phyloP scores from a whole-genome alignment of 352 stramenopile species.

The Globisporangium paroecandrum region DNA sequence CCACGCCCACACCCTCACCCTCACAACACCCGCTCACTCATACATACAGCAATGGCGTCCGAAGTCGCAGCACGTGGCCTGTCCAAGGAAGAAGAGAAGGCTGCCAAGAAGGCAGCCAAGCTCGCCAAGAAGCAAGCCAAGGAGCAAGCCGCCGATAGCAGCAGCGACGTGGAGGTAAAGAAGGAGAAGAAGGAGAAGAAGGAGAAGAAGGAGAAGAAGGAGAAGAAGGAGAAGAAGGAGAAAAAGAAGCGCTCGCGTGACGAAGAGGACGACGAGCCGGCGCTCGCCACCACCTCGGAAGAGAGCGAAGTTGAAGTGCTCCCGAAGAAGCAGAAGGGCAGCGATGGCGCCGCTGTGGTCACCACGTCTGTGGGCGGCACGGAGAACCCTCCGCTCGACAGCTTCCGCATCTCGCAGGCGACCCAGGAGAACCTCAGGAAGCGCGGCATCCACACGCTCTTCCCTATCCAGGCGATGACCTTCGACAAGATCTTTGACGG shows the following conservation, averaged over 20 bases:
- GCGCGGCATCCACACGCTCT: conserved; percentile 85
- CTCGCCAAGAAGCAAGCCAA: conserved; percentile 52
- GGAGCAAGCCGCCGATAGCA: conserved; percentile 20
- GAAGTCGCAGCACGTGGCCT: conserved; percentile 29
- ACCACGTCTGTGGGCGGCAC: conserved; percentile 37
- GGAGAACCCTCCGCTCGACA: conserved; percentile 68
- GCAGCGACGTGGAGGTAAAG: conserved; percentile 22
- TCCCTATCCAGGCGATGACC: conserved; percentile 92
- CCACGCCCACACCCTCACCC: conserved; percentile 11
- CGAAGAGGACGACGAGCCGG: conserved; percentile 23
- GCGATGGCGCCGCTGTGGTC: neutral
- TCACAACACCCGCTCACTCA: neutral
- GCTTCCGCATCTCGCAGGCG: conserved; percentile 61
- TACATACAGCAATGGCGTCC: conserved; percentile 12
- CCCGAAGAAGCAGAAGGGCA: conserved; percentile 33
- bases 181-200: conserved; percentile 54
- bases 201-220: conserved; percentile 47
- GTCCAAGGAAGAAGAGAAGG: conserved; percentile 61
- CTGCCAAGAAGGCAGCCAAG: conserved; percentile 53
- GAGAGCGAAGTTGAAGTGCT: conserved; percentile 51
- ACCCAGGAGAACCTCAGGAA: conserved; percentile 64
- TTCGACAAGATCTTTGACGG: conserved; percentile 95
- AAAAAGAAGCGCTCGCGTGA: conserved; percentile 76
- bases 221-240: conserved; percentile 72
- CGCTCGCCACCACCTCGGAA: conserved; percentile 39